Conservation (phyloP, 768 basidiomycete species). For the Calocybe indica region DNA sequence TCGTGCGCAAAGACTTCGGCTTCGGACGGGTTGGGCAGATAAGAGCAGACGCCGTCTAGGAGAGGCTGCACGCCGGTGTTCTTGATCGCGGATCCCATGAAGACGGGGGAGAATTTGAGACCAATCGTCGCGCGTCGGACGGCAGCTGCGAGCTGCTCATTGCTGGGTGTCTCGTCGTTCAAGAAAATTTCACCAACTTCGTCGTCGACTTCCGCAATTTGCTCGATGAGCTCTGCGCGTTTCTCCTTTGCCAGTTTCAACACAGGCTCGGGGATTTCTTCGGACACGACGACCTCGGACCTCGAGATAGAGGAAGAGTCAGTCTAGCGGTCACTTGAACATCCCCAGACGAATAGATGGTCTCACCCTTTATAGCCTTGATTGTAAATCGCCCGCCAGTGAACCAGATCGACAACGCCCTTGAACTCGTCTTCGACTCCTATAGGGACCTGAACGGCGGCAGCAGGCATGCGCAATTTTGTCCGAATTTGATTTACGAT, state of each 20-base stretch:
- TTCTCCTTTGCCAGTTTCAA: slow-evolving; percentile 75
- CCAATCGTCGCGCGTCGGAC: slow-evolving; percentile 85
- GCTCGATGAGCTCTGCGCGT: slow-evolving; percentile 87
- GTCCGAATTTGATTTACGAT: slow-evolving; percentile 87
- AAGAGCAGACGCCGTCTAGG: slow-evolving; percentile 92
- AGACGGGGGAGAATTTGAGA: slow-evolving; percentile 93
- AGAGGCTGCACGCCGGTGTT: slow-evolving; percentile 94
- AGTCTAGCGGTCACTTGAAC: neutral
- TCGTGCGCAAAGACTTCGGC: slow-evolving; percentile 77
- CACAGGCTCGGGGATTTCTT: slow-evolving; percentile 81
- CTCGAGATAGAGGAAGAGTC: slow-evolving; percentile 29
- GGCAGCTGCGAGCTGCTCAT: slow-evolving; percentile 70
- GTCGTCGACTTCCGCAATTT: slow-evolving; percentile 95
- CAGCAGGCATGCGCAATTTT: slow-evolving; percentile 89
- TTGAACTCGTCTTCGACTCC: slow-evolving; percentile 82
- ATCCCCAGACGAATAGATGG: neutral
- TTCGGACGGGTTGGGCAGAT: slow-evolving; percentile 87
- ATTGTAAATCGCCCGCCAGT: slow-evolving; percentile 94
- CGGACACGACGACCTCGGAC: slow-evolving; percentile 68
- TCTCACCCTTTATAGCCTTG: slow-evolving; percentile 89
- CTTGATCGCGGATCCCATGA: slow-evolving; percentile 95
- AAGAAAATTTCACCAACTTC: slow-evolving; percentile 89
- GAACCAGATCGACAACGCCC: slow-evolving; percentile 91
- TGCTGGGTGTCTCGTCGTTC: slow-evolving; percentile 72
- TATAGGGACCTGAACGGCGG: slow-evolving; percentile 94